Conservation (phyloP, 495 filamentous ascomycete genomes). For the Trichoderma orchidacearum region DNA sequence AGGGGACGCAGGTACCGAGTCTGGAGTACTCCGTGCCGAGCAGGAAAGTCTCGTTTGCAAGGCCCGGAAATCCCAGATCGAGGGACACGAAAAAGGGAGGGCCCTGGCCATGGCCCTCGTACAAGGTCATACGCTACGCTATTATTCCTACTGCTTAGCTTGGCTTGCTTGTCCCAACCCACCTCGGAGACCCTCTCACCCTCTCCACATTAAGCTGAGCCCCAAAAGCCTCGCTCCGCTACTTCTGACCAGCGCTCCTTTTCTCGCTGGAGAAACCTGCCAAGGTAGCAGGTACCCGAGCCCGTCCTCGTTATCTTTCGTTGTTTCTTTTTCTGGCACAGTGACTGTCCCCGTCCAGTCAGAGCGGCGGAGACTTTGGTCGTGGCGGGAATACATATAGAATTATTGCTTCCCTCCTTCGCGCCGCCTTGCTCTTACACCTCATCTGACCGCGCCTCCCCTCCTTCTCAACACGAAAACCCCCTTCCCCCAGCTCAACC, state of each 20-base stretch:
- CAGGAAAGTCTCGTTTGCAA: no score
- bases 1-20: no score
- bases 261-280: no score
- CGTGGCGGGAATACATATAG: background rate
- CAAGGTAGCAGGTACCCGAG: background rate
- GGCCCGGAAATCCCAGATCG: no score
- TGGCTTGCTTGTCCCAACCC: no score
- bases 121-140: no score
- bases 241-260: background rate
- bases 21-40: no score
- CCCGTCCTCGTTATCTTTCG: background rate
- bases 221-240: constrained; percentile 1
- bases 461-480: background rate
- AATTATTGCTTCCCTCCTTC: background rate
- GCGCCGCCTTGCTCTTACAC: background rate
- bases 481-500: background rate
- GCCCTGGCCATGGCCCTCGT: no score
- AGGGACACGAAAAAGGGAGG: no score
- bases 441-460: background rate
- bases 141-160: no score
- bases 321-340: background rate
- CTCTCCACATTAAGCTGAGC: constrained; percentile 1
- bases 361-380: no score
- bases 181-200: background rate
- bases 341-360: background rate